Percentiles rank a stretch among this genome's conserved stretches.
Conservation (phyloP, 1,139 yeast species). For the Yamadazyma siamensis region DNA sequence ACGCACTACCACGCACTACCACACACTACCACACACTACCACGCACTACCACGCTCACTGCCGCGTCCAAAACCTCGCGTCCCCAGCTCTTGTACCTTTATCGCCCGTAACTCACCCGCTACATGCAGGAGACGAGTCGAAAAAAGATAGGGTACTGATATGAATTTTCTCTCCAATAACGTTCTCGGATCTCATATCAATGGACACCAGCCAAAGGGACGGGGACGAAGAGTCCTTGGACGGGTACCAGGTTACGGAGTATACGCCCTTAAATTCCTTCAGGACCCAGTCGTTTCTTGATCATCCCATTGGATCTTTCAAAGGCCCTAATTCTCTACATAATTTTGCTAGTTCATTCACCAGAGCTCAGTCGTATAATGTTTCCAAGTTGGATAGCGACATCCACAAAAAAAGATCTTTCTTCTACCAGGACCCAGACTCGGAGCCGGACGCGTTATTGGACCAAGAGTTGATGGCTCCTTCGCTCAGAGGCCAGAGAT, state of each 20-base stretch:
- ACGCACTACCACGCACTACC: too few species aligned
- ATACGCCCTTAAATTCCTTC: constrained; percentile 16
- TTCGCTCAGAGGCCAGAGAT: constrained; percentile 57
- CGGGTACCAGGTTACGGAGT: constrained; percentile 10
- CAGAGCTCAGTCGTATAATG: constrained; percentile 46
- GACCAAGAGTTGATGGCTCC: constrained; percentile 75
- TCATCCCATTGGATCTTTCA: constrained; percentile 43
- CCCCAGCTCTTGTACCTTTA: too few species aligned
- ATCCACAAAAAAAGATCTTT: constrained; percentile 43
- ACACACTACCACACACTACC: too few species aligned
- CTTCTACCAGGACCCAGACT: constrained; percentile 19
- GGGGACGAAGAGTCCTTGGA: background rate
- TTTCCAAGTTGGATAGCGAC: constrained; percentile 42
- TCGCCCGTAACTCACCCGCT: too few species aligned
- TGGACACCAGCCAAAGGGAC: too few species aligned
- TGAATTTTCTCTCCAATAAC: too few species aligned
- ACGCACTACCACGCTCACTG: too few species aligned
- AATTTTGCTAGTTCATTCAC: constrained; percentile 48
- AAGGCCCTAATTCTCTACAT: constrained; percentile 46
- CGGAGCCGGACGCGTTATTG: constrained; percentile 44
- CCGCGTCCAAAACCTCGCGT: too few species aligned
- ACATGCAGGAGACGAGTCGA: too few species aligned
- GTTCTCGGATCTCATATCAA: too few species aligned
- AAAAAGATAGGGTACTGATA: too few species aligned
- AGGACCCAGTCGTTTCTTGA: constrained; percentile 35